Evolutionary conservation across 225 moss, liverwort and hornwort species (phyloP).

Genomic region (Physcomitrellopsis africana): DNA sequence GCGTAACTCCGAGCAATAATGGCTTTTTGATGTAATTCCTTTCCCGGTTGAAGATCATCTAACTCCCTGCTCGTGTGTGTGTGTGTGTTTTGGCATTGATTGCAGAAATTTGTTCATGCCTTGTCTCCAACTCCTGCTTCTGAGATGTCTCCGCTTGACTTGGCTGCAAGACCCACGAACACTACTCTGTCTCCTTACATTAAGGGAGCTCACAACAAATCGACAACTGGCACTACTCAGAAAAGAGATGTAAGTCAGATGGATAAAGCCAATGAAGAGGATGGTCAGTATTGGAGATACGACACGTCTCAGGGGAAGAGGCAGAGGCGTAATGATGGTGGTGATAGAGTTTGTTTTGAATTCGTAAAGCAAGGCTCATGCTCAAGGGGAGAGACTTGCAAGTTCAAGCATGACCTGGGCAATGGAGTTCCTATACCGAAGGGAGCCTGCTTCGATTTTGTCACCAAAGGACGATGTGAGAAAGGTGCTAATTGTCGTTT

Average conservation of each 20-base stretch:
- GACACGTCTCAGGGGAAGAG: conserved; percentile 73
- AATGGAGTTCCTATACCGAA: conserved; percentile 92
- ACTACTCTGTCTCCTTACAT: conserved; percentile 77
- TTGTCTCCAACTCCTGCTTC: conserved; percentile 89
- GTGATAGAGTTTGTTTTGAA: conserved; percentile 83
- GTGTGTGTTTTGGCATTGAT: background rate
- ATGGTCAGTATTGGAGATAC: conserved; percentile 97
- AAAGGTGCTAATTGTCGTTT: conserved; percentile 90
- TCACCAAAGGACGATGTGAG: conserved; percentile 90
- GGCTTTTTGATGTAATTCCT: background rate
- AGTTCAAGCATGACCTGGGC: conserved; percentile 84
- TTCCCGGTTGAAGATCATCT: conserved; percentile 17
- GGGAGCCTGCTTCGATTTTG: conserved; percentile 88
- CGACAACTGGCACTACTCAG: conserved; percentile 37
- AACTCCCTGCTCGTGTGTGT: background rate
- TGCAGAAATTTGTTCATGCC: conserved; percentile 94
- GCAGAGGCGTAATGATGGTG: conserved; percentile 72
- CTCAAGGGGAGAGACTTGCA: conserved; percentile 83
- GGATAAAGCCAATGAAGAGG: conserved; percentile 53
- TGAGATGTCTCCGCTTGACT: conserved; percentile 55
- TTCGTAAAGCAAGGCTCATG: conserved; percentile 95
- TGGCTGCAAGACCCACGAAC: conserved; percentile 64
- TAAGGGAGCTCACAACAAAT: conserved; percentile 35
- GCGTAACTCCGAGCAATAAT: background rate
- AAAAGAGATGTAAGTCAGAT: conserved; percentile 45